Evolutionary conservation across 2,329 filamentous ascomycete species (phyloP), one percentile per base, ranked within the genome.

Genomic region (Hawksworthiomyces lignivorus): DNA sequence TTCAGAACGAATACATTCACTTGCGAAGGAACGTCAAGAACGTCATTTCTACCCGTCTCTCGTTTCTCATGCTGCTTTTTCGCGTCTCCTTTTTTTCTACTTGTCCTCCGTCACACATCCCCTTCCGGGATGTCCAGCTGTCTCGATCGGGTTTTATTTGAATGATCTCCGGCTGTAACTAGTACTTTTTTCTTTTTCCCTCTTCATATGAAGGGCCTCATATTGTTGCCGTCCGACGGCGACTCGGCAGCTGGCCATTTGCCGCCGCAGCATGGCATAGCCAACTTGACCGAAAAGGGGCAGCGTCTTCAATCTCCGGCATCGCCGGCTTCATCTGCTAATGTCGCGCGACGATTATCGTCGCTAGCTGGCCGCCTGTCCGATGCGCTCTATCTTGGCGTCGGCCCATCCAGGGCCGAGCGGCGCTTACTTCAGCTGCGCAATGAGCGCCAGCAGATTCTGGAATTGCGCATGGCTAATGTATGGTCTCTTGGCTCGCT

Each of bases 401-500:
- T 35, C 6, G 28, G 10, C n/a, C 36, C 19, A 14, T 22, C 41
- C 3, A 19, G 36, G 11, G 32, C 36, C 11, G 38, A 46, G 12
- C 36, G 47, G 10, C 41, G 45, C 11, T 18, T 29, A 20, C 26
- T 20, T 5, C 47, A 32, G 24, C 20, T 29, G 18, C 28, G 43
- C 18, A 15, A 43, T 15, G 41, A 49, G 33, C 46, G 39, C 33
- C 46, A 38, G 31, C 43, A 47, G 19, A 29, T 43, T 4, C 32
- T 50, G 3, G 32, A 48, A 18, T 36, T 35, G 18, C 45, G 48
- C 15, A 50, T 53, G 48, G 43, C 37, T 14, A 42, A 46, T 32
- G 50, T 48, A 28, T 12, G 49, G n/a, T n/a, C n/a, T n/a, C n/a
- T n/a, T n/a, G n/a, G n/a, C n/a, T n/a, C n/a, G n/a, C n/a, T n/a